phyloP scores from a whole-genome alignment of 2,329 filamentous ascomycete genomes.

The Ceratocystis alfenasii region DNA sequence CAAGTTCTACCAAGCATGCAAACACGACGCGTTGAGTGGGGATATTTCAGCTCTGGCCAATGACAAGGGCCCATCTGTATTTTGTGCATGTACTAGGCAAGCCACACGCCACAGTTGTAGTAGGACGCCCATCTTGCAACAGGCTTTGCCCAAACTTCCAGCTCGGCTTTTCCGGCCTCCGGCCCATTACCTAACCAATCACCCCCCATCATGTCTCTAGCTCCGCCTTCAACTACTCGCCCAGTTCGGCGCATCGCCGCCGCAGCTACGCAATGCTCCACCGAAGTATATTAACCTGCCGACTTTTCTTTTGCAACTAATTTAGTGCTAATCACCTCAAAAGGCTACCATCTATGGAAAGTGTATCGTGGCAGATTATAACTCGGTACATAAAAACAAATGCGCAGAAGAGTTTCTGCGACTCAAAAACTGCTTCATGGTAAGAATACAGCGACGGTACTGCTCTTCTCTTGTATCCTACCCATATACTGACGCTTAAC shows the following conservation, averaged over 20 bases:
- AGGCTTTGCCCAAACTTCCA: too few relatives aligned
- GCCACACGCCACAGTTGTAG: too few relatives aligned
- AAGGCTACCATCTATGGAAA: conserved; percentile 80
- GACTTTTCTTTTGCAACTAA: background rate
- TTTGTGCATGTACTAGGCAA: too few relatives aligned
- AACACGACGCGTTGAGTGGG: conserved; percentile 1
- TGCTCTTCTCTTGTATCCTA: background rate
- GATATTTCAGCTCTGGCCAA: background rate
- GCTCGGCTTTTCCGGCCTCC: background rate
- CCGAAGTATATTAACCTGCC: conserved; percentile 34
- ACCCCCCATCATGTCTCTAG: conserved; percentile 20
- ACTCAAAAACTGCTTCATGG: conserved; percentile 78
- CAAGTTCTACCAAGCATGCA: background rate
- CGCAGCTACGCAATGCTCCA: conserved; percentile 44
- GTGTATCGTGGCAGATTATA: conserved; percentile 84
- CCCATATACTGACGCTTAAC: background rate
- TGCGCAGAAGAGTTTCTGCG: conserved; percentile 74
- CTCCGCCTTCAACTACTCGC: conserved; percentile 28
- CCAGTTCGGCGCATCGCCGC: conserved; percentile 45
- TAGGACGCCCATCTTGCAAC: too few relatives aligned
- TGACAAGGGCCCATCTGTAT: background rate
- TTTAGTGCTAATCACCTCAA: background rate
- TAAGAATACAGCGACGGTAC: conserved; percentile 29
- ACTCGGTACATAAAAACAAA: conserved; percentile 80
- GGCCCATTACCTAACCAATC: background rate